A percentile compares a stretch with the other conserved stretches of the same genome.
These are phyloP conservation scores for Collybia mongolica DNA, from an alignment of 768 basidiomycete species.

Conservation along the genomic window DNA sequence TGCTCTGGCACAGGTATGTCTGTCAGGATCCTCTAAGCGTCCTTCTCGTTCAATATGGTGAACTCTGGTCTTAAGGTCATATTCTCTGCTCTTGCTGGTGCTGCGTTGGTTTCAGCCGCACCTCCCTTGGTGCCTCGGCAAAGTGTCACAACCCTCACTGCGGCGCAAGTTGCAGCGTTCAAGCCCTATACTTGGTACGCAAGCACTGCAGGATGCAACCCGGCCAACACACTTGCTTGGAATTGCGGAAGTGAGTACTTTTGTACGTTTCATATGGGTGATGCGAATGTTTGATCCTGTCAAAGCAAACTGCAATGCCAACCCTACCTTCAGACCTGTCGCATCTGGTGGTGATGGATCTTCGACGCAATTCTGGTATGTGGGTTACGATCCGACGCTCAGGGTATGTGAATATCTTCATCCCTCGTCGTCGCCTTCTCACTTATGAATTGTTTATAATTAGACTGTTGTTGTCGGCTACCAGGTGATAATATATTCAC, in stretches of 20 bases:
- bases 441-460: not conserved
- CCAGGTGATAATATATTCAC: not conserved
- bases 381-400: slow-evolving; percentile 35
- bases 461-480: slow-evolving; percentile 5
- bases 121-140: slow-evolving; percentile 11
- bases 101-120: slow-evolving; percentile 7
- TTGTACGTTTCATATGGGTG: slow-evolving; percentile 1
- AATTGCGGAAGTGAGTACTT: slow-evolving; percentile 36
- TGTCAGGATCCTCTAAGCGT: no score
- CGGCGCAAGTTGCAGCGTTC: slow-evolving; percentile 32
- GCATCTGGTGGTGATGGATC: slow-evolving; percentile 48
- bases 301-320: slow-evolving; percentile 45
- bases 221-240: slow-evolving; percentile 40
- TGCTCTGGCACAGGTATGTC: not conserved
- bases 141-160: slow-evolving; percentile 27
- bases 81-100: slow-evolving; percentile 5
- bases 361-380: slow-evolving; percentile 43
- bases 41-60: no score
- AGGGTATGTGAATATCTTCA: slow-evolving; percentile 3
- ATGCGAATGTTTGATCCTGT: no score
- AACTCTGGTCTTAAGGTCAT: not conserved
- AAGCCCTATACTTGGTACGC: slow-evolving; percentile 43
- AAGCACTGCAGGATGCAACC: slow-evolving; percentile 40
- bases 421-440: not conserved
- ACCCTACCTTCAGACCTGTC: slow-evolving; percentile 41